These are phyloP conservation scores for Fusarium sp. DNA, from an alignment of 2,329 filamentous ascomycete species.

Conservation along the genomic window DNA sequence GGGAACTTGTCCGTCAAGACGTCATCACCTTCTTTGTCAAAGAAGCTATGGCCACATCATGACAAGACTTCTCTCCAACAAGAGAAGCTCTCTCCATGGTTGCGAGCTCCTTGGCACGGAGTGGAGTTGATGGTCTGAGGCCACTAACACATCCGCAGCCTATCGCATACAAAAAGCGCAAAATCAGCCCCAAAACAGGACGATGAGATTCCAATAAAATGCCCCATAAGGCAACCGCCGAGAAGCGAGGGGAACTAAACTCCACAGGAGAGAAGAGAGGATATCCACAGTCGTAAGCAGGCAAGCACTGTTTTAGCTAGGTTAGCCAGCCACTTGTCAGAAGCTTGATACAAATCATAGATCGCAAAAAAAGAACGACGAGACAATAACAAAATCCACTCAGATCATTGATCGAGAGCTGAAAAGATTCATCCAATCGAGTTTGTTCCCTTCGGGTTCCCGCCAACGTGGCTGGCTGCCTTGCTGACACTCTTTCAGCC, in stretches of 20 bases:
- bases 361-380: not conserved
- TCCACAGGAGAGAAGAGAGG: not conserved
- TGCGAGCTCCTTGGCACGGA: not conserved
- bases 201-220: not conserved
- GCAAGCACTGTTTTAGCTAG: not conserved
- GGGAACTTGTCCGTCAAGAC: not conserved
- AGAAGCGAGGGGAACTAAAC: not conserved
- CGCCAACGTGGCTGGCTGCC: constrained; percentile 20
- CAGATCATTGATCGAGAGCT: not conserved
- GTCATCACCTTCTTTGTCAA: constrained; percentile 15
- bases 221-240: constrained; percentile 1
- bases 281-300: not conserved
- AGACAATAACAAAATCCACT: not conserved
- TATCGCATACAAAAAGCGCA: not conserved
- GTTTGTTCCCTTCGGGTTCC: not conserved
- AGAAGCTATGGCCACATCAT: constrained; percentile 22
- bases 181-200: not conserved
- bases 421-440: not conserved
- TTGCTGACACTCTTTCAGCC: constrained; percentile 17
- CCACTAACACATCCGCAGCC: not conserved
- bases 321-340: not conserved
- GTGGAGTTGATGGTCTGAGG: not conserved
- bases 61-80: not conserved
- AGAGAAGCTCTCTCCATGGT: not conserved
- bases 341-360: constrained; percentile 4